A percentile compares a stretch with the other conserved stretches of the same genome.
Conservation (phyloP, 164 flowering plant genomes). For the Vitis cinerea region DNA sequence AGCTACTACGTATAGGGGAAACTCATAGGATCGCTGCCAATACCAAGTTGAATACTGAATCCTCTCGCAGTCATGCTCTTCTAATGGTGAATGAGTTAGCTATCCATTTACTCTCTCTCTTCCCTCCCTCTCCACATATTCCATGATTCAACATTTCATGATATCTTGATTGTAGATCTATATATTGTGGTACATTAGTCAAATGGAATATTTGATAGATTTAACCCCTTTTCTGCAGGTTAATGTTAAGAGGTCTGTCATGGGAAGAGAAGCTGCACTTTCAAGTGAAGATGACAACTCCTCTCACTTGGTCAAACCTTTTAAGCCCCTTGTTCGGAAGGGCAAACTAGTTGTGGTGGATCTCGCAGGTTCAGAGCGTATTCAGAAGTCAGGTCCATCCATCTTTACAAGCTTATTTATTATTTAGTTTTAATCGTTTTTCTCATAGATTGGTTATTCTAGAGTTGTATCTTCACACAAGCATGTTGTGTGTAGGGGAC, state of each 20-base stretch:
- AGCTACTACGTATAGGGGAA: conserved; percentile 80
- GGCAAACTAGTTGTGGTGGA: conserved; percentile 93
- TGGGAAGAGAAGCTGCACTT: conserved; percentile 46
- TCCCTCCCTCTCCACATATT: neutral
- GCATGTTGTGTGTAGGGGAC: neutral
- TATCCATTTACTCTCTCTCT: neutral
- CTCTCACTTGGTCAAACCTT: conserved; percentile 49
- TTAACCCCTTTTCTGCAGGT: conserved; percentile 46
- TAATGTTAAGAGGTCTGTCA: conserved; percentile 71
- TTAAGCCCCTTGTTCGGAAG: conserved; percentile 75
- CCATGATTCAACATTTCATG: neutral
- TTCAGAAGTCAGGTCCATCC: conserved; percentile 83
- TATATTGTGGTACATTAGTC: too few species aligned
- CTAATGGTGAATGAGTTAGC: conserved; percentile 59
- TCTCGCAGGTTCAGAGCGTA: conserved; percentile 98
- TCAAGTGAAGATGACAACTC: conserved; percentile 58
- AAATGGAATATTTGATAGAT: neutral
- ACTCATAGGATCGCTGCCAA: conserved; percentile 94
- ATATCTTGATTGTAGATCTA: neutral
- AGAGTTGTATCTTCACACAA: neutral
- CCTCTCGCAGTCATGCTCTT: conserved; percentile 98
- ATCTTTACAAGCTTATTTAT: neutral
- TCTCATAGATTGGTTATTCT: neutral
- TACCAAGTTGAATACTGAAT: conserved; percentile 95
- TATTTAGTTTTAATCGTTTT: neutral